These are phyloP conservation scores for Xerocomellus chrysenteron DNA, from an alignment of 768 basidiomycete species.

Conservation along the genomic window DNA sequence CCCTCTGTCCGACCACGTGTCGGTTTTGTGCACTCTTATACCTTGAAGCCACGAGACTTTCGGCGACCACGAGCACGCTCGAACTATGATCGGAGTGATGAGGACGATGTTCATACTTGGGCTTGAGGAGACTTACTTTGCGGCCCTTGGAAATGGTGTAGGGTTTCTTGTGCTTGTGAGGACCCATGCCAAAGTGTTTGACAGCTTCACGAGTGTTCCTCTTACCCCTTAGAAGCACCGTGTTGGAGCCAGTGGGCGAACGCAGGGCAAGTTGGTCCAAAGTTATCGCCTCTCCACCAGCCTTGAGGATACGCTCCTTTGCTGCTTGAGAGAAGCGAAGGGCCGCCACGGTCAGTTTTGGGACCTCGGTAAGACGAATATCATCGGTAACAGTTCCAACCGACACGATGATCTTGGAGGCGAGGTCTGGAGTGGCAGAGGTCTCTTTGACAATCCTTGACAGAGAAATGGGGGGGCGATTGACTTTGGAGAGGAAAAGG, in stretches of 20 bases:
- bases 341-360: conserved; percentile 91
- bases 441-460: conserved; percentile 91
- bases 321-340: conserved; percentile 93
- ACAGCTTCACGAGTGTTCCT: conserved; percentile 92
- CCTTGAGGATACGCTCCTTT: conserved; percentile 91
- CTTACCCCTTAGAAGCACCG: conserved; percentile 88
- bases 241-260: conserved; percentile 93
- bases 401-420: conserved; percentile 82
- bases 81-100: conserved; percentile 53
- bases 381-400: conserved; percentile 97
- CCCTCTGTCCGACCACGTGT: conserved; percentile 29
- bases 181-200: conserved; percentile 99
- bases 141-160: conserved; percentile 94
- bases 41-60: conserved; percentile 97
- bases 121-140: conserved; percentile 53
- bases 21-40: conserved; percentile 52
- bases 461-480: conserved; percentile 94
- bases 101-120: not conserved
- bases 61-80: conserved; percentile 98
- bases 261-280: conserved; percentile 96
- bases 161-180: conserved; percentile 99
- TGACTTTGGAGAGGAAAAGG: conserved; percentile 95
- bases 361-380: conserved; percentile 78
- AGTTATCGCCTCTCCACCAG: conserved; percentile 93
- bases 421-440: conserved; percentile 55